phyloP scores from a whole-genome alignment of 108 stramenopile genomes.

The Cyclostephanos tholiformis region DNA sequence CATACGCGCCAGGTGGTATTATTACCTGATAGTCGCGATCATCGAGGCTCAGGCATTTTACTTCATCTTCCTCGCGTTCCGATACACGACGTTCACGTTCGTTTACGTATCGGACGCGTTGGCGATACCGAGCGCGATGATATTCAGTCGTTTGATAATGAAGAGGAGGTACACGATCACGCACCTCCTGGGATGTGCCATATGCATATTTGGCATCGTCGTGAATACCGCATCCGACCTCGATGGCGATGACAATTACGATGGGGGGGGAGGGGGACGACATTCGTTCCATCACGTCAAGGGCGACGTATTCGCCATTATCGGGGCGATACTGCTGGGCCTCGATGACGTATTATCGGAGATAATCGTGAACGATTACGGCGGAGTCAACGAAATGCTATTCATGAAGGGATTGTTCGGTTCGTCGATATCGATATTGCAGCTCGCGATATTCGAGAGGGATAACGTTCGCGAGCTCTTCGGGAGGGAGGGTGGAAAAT shows the following conservation, averaged over 20 bases:
- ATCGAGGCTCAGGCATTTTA: slow-evolving; percentile 93
- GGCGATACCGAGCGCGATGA: slow-evolving; percentile 94
- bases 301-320: slow-evolving; percentile 89
- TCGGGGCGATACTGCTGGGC: slow-evolving; percentile 87
- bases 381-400: slow-evolving; percentile 71
- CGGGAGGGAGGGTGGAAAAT: slow-evolving; percentile 14
- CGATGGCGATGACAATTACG: no score
- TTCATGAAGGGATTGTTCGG: slow-evolving; percentile 89
- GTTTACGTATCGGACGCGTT: slow-evolving; percentile 92
- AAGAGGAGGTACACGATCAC: slow-evolving; percentile 58
- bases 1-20: slow-evolving; percentile 44
- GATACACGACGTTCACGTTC: slow-evolving; percentile 93
- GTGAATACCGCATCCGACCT: slow-evolving; percentile 83
- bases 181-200: slow-evolving; percentile 83
- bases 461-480: slow-evolving; percentile 50
- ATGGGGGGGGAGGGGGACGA: slow-evolving; percentile 8
- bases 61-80: slow-evolving; percentile 81
- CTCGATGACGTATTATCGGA: slow-evolving; percentile 87
- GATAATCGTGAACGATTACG: slow-evolving; percentile 57
- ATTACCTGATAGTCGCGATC: slow-evolving; percentile 73
- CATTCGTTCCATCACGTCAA: slow-evolving; percentile 55
- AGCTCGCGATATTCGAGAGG: slow-evolving; percentile 71
- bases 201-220: slow-evolving; percentile 86
- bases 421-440: slow-evolving; percentile 62
- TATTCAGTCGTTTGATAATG: slow-evolving; percentile 74